phyloP scores from a whole-genome alignment of 1,284 basidiomycete genomes.

The Coniferiporia sulphurascens region DNA sequence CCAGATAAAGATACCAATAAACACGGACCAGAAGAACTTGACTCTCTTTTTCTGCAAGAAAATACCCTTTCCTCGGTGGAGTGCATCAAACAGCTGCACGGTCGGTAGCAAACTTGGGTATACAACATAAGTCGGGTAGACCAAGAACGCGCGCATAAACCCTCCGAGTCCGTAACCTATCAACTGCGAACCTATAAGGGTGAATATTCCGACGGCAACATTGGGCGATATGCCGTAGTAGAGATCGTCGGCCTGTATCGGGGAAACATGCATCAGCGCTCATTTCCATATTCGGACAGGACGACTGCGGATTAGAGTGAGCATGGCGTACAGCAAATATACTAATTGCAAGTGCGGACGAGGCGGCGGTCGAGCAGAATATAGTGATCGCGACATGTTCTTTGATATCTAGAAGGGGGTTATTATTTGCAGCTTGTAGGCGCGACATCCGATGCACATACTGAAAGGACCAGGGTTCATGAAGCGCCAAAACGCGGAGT shows the following conservation, averaged over 20 bases:
- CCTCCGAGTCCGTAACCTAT: slow-evolving; percentile 54
- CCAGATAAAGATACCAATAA: slow-evolving; percentile 47
- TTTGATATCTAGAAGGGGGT: slow-evolving; percentile 40
- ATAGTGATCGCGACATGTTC: slow-evolving; percentile 61
- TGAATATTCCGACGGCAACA: slow-evolving; percentile 45
- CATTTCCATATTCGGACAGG: neutral
- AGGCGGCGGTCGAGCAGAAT: slow-evolving; percentile 48
- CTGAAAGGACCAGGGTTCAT: slow-evolving; percentile 54
- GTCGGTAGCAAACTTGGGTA: slow-evolving; percentile 20
- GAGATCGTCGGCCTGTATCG: slow-evolving; percentile 40
- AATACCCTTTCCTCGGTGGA: slow-evolving; percentile 47
- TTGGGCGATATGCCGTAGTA: slow-evolving; percentile 48
- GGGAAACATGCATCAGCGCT: slow-evolving; percentile 20
- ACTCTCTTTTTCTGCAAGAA: slow-evolving; percentile 48
- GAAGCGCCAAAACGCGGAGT: slow-evolving; percentile 46
- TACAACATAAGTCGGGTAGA: slow-evolving; percentile 31
- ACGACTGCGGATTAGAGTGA: neutral
- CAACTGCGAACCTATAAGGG: slow-evolving; percentile 41
- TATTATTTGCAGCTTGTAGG: neutral
- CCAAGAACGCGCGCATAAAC: slow-evolving; percentile 31
- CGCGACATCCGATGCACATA: slow-evolving; percentile 20
- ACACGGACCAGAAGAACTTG: slow-evolving; percentile 53
- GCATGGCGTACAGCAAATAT: slow-evolving; percentile 9
- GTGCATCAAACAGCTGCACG: slow-evolving; percentile 40
- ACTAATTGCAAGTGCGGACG: slow-evolving; percentile 43